Evolutionary conservation across 768 basidiomycete genomes (phyloP).

Genomic region (Holtermanniella nyarrowii): DNA sequence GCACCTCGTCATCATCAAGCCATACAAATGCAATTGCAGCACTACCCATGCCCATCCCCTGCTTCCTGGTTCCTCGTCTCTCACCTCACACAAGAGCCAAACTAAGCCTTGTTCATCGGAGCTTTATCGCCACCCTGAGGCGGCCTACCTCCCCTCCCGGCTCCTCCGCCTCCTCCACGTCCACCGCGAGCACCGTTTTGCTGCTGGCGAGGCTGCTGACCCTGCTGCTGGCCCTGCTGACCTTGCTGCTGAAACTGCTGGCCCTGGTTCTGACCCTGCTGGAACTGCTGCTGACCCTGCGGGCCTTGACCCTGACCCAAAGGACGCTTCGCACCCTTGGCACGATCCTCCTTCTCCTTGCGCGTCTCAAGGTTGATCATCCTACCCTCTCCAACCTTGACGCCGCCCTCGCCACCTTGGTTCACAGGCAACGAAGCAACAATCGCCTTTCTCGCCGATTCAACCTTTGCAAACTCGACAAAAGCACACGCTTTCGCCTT

Average conservation of each 20-base stretch:
- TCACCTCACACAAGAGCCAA: slow-evolving; percentile 4
- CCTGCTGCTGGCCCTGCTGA: slow-evolving; percentile 10
- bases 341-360: slow-evolving; percentile 82
- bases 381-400: slow-evolving; percentile 59
- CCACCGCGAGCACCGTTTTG: slow-evolving; percentile 9
- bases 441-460: slow-evolving; percentile 78
- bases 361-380: slow-evolving; percentile 74
- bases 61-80: slow-evolving; percentile 1
- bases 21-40: no score
- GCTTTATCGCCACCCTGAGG: slow-evolving; percentile 4
- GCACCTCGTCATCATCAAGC: no score
- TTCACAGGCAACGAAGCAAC: slow-evolving; percentile 53
- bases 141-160: slow-evolving; percentile 3
- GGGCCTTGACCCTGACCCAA: background rate
- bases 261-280: slow-evolving; percentile 6
- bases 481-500: slow-evolving; percentile 85
- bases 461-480: slow-evolving; percentile 71
- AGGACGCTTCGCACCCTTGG: slow-evolving; percentile 24
- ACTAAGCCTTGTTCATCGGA: no score
- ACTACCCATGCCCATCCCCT: no score
- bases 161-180: slow-evolving; percentile 9
- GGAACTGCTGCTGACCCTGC: slow-evolving; percentile 3
- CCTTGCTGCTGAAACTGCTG: slow-evolving; percentile 2
- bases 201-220: slow-evolving; percentile 12
- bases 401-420: slow-evolving; percentile 81